These are phyloP conservation scores for Aspergillus sergii DNA, from an alignment of 2,329 filamentous ascomycete species.

Conservation along the genomic window DNA sequence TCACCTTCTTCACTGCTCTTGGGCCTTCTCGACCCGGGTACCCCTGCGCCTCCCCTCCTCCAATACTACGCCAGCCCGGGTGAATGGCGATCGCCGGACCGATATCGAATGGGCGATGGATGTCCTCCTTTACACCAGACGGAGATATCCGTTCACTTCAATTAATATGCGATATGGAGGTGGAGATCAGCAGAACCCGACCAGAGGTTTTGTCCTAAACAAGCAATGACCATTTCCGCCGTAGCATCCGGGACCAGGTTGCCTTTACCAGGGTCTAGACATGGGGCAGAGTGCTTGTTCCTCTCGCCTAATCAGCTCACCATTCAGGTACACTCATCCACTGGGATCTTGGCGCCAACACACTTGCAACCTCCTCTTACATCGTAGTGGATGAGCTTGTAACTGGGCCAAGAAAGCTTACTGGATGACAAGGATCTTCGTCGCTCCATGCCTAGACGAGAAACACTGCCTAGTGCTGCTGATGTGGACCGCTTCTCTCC, in stretches of 20 bases:
- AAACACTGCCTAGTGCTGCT: slow-evolving; percentile 17
- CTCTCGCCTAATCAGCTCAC: neutral
- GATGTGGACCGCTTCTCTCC: slow-evolving; percentile 7
- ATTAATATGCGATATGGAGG: neutral
- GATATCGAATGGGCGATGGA: neutral
- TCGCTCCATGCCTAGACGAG: slow-evolving; percentile 21
- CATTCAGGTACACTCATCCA: neutral
- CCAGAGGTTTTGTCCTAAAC: slow-evolving; percentile 15
- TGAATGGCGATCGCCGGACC: neutral
- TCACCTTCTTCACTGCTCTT: neutral
- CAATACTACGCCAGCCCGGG: neutral
- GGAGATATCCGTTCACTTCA: neutral
- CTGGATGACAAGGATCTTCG: slow-evolving; percentile 9
- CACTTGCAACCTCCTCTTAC: neutral
- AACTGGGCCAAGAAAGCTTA: slow-evolving; percentile 9
- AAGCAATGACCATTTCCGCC: slow-evolving; percentile 16
- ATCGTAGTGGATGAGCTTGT: slow-evolving; percentile 1
- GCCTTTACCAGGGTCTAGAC: neutral
- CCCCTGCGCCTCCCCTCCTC: neutral
- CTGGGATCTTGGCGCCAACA: slow-evolving; percentile 5
- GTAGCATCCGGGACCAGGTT: slow-evolving; percentile 7
- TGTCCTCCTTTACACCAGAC: neutral
- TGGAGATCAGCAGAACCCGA: neutral
- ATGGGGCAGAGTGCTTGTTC: neutral
- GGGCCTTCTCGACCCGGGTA: neutral